Conservation (phyloP, 306 rosid species). For the Vigna mungo region DNA sequence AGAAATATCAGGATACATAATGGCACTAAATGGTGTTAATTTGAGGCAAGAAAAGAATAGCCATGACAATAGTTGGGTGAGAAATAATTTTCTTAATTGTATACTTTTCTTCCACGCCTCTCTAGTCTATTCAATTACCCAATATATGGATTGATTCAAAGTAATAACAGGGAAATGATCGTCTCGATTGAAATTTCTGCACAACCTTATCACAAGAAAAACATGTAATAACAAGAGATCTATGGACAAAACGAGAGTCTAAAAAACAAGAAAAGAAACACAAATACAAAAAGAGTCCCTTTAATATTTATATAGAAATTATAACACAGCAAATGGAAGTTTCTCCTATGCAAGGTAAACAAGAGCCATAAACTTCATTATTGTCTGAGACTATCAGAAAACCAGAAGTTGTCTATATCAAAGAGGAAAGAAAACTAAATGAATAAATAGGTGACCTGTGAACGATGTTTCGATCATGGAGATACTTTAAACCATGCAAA, state of each 20-base stretch:
- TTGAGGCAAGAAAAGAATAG: neutral
- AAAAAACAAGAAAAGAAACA: conserved; percentile 7
- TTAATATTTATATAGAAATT: conserved; percentile 22
- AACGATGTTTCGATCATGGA: conserved; percentile 76
- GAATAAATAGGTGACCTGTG: conserved; percentile 67
- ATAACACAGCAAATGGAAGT: conserved; percentile 18
- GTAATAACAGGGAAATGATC: neutral
- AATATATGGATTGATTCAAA: conserved; percentile 18
- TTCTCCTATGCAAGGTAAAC: conserved; percentile 30
- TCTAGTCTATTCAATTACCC: conserved; percentile 7
- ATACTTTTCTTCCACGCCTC: conserved; percentile 21
- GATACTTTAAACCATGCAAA: conserved; percentile 81
- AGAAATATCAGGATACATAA: neutral
- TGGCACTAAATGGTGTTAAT: neutral
- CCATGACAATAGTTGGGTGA: neutral
- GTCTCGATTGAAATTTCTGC: neutral
- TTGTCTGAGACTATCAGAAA: conserved; percentile 15
- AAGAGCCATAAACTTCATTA: conserved; percentile 38
- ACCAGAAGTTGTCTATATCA: conserved; percentile 26
- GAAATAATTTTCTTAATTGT: neutral
- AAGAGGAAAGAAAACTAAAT: neutral
- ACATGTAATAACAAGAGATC: neutral
- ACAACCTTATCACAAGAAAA: neutral
- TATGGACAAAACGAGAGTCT: conserved; percentile 16
- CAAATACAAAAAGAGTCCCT: conserved; percentile 8